Percentiles rank a stretch among this genome's conserved stretches.
phyloP scores from a whole-genome alignment of 441 rosid genomes.

The Eruca vesicaria region DNA sequence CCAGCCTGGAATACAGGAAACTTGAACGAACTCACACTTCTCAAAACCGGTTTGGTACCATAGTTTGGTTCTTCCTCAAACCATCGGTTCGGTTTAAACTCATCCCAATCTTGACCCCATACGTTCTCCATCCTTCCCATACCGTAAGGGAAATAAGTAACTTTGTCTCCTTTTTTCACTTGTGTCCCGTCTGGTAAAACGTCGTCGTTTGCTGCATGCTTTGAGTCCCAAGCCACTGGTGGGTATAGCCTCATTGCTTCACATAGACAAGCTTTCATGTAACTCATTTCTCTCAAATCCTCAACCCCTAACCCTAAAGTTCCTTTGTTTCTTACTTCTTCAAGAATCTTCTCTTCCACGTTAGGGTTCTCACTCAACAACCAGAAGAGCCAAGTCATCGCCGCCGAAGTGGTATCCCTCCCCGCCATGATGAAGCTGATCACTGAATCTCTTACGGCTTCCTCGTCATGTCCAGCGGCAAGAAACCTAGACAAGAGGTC shows the following conservation, averaged over 20 bases:
- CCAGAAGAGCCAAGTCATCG: conserved; percentile 93
- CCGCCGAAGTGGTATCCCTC: conserved; percentile 79
- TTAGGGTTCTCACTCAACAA: conserved; percentile 43
- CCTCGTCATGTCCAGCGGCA: conserved; percentile 42
- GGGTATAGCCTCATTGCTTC: conserved; percentile 91
- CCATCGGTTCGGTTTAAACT: conserved; percentile 85
- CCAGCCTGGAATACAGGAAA: conserved; percentile 90
- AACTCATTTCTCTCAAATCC: conserved; percentile 53
- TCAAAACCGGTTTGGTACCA: conserved; percentile 29
- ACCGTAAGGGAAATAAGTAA: conserved; percentile 81
- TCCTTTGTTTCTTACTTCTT: conserved; percentile 33
- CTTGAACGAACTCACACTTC: conserved; percentile 53
- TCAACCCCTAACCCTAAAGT: conserved; percentile 53
- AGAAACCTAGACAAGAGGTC: conserved; percentile 73
- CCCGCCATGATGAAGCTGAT: conserved; percentile 73
- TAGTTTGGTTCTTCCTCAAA: conserved; percentile 34
- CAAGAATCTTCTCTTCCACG: conserved; percentile 39
- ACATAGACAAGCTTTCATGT: conserved; percentile 67
- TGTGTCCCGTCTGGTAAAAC: conserved; percentile 71
- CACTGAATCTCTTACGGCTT: conserved; percentile 41
- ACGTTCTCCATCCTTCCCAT: conserved; percentile 89
- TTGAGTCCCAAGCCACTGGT: conserved; percentile 95
- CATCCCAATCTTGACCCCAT: conserved; percentile 69
- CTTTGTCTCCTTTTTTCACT: conserved; percentile 67
- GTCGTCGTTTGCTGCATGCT: conserved; percentile 62